Conservation (phyloP, 495 filamentous ascomycete genomes). For the Xylaria bambusicola region DNA sequence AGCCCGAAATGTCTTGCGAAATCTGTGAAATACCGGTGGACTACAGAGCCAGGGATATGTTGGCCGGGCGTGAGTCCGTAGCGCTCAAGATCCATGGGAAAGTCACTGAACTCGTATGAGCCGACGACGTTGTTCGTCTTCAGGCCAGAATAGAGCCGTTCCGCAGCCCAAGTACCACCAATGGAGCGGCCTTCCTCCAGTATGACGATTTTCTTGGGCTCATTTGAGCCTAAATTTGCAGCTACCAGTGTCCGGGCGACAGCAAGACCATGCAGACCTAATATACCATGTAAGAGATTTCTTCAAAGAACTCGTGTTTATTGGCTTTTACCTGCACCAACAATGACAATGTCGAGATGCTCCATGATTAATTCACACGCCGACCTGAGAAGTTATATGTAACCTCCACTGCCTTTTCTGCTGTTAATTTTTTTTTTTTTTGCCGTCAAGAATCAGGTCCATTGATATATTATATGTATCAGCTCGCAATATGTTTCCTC, state of each 20-base stretch:
- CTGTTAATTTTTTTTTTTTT: too few relatives aligned
- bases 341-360: constrained; percentile 40
- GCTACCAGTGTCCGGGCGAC: constrained; percentile 60
- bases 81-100: constrained; percentile 57
- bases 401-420: too few relatives aligned
- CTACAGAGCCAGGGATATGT: constrained; percentile 62
- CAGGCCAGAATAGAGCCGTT: constrained; percentile 61
- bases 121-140: constrained; percentile 52
- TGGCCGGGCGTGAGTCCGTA: constrained; percentile 56
- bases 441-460: too few relatives aligned
- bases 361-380: background rate
- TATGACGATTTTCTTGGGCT: constrained; percentile 44
- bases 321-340: constrained; percentile 46
- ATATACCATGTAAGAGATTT: background rate
- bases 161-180: constrained; percentile 66
- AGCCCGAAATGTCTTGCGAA: constrained; percentile 58
- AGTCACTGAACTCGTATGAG: constrained; percentile 63
- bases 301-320: background rate
- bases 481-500: too few relatives aligned
- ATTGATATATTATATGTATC: too few relatives aligned
- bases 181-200: constrained; percentile 58
- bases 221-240: constrained; percentile 55
- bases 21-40: constrained; percentile 58
- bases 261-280: constrained; percentile 63
- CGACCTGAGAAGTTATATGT: too few relatives aligned